Evolutionary conservation across 192 early-diverging fungal species (phyloP), one percentile per base, ranked within the genome.

Genomic region (Entomortierella beljakovae): DNA sequence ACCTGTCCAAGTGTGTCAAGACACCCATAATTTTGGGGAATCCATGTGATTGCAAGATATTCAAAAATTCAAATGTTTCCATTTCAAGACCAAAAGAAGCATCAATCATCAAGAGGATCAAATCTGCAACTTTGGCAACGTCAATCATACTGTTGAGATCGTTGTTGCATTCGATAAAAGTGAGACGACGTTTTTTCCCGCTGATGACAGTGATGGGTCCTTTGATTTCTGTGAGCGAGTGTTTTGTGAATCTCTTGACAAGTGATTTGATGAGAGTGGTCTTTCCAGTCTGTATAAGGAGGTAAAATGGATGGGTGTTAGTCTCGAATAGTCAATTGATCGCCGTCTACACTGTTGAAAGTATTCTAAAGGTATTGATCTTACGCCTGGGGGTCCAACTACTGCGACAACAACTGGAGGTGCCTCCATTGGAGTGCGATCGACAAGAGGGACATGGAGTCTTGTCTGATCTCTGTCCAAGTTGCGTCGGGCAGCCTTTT

Each of bases 51-150:
- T 99, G 98, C 32, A 98, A 81, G 61, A 99, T 90, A 81, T 99
- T 99, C 32, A 99, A 86, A 77, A 97, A 99, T 86, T 99, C 98
- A 64, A 99, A 99, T 3, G 98, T 99, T 88, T 99, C 98, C 98
- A 99, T 99, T 82, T 99, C 98, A 83, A 99, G 96, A 43, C 98
- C 98, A 83, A 95, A 98, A 77, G 94, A 96, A 13, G 97, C 98
- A 70, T 99, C 98, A 57, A 99, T 94, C 68, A 94, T 84, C 62
- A 99, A 85, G 28, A 99, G 87, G 9, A 99, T 95, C 60, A 99
- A 79, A 82, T 99, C 98, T 0, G 98, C 96, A 28, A 98, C 89
- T 84, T 99, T 99, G 55, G 92, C 98, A 53, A 98, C 85, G 75
- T 99, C 98, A 46, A 98, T 97, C 95, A 99, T 97, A 1, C 90